Percentiles rank a stretch among this genome's conserved stretches.
These are phyloP conservation scores for Kalmusia sp. DNA, from an alignment of 2,329 filamentous ascomycete species.

Conservation along the genomic window DNA sequence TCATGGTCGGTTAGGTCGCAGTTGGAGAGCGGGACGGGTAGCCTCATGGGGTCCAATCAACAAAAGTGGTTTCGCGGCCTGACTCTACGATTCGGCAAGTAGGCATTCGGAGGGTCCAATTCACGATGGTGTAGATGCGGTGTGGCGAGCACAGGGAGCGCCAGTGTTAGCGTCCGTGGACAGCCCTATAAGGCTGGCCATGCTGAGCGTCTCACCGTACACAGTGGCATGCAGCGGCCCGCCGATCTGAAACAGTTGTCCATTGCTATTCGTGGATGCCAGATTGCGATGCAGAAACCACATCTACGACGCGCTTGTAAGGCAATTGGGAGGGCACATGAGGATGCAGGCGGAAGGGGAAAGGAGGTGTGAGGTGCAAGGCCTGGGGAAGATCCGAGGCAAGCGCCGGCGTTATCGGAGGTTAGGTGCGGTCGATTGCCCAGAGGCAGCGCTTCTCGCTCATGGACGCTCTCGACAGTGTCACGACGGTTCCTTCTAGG, in stretches of 20 bases:
- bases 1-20: not conserved
- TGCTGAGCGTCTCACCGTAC: conserved; percentile 5
- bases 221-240: conserved; percentile 3
- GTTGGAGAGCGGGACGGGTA: not conserved
- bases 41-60: conserved; percentile 3
- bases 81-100: not conserved
- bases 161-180: conserved; percentile 4
- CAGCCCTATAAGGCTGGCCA: conserved; percentile 6
- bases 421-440: too few species aligned
- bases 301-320: not conserved
- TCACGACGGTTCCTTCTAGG: not conserved
- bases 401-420: not conserved
- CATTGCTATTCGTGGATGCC: not conserved
- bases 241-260: not conserved
- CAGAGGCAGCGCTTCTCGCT: too few species aligned
- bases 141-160: conserved; percentile 1
- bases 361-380: too few species aligned
- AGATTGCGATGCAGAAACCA: not conserved
- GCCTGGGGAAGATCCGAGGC: too few species aligned
- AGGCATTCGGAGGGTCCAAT: not conserved
- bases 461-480: too few species aligned
- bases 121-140: not conserved
- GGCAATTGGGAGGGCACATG: not conserved
- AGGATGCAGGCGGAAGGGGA: not conserved
- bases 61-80: not conserved